These are phyloP conservation scores for Simplicillium aogashimaense DNA, from an alignment of 2,329 filamentous ascomycete genomes.

Conservation along the genomic window DNA sequence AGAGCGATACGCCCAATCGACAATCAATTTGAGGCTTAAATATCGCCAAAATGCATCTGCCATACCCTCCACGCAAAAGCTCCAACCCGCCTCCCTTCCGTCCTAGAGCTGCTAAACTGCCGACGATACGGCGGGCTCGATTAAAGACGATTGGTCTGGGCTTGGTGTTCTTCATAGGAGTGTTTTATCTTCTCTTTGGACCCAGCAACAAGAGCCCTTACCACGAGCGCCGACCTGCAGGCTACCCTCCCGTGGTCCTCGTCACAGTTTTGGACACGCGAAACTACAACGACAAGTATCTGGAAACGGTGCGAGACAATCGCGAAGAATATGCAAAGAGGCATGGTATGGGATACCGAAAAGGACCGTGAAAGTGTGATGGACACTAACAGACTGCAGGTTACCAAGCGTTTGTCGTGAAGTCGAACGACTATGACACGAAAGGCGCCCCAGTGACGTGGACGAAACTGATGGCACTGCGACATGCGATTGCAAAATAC, in stretches of 20 bases:
- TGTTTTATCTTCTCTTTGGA: conserved; percentile 51
- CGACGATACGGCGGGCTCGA: conserved; percentile 50
- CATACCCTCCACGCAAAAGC: conserved; percentile 75
- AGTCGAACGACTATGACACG: conserved; percentile 65
- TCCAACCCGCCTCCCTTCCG: conserved; percentile 67
- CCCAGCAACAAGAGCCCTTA: conserved; percentile 17
- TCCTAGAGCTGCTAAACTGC: conserved; percentile 43
- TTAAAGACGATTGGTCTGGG: conserved; percentile 48
- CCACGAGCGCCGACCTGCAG: conserved; percentile 32
- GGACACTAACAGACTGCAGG: conserved; percentile 36
- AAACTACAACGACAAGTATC: conserved; percentile 53
- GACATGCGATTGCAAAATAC: conserved; percentile 76
- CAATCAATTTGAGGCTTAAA: too few relatives aligned
- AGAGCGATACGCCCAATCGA: too few relatives aligned
- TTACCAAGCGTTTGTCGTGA: conserved; percentile 77
- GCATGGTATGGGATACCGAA: conserved; percentile 58
- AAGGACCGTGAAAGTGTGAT: not conserved
- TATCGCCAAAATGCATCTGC: conserved; percentile 64
- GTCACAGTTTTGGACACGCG: conserved; percentile 74
- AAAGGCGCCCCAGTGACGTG: conserved; percentile 51
- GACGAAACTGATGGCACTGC: conserved; percentile 73
- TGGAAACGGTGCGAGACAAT: conserved; percentile 70
- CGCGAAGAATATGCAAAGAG: conserved; percentile 72
- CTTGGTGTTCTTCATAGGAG: conserved; percentile 40
- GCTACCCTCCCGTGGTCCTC: conserved; percentile 58